A percentile compares a stretch with the other conserved stretches of the same genome.
phyloP scores from a whole-genome alignment of 2,329 filamentous ascomycete genomes.

The Colletotrichum godetiae region DNA sequence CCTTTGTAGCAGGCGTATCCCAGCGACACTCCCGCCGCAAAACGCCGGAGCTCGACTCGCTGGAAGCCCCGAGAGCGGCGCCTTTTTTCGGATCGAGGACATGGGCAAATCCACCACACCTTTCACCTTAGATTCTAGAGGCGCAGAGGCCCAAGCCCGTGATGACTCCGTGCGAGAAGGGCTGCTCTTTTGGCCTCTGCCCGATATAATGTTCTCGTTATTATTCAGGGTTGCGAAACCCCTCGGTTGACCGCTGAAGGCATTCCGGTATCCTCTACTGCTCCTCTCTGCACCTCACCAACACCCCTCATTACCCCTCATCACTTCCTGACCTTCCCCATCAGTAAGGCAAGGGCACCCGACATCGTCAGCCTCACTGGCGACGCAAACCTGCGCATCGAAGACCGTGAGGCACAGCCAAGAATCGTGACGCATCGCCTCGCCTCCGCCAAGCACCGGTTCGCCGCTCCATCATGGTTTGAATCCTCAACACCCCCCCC shows the following conservation, averaged over 20 bases:
- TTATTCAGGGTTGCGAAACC: not conserved
- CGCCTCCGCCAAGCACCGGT: slow-evolving; percentile 5
- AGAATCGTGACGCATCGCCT: slow-evolving; percentile 4
- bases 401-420: slow-evolving; percentile 2
- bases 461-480: slow-evolving; percentile 15
- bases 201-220: not conserved
- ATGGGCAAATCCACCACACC: not conserved
- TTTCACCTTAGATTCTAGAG: not conserved
- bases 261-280: not conserved
- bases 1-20: slow-evolving; percentile 10
- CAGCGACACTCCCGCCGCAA: slow-evolving; percentile 15
- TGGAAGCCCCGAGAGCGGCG: slow-evolving; percentile 21
- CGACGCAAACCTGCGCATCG: slow-evolving; percentile 8
- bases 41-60: not conserved
- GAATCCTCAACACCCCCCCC: not conserved
- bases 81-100: not conserved
- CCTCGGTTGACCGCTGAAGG: not conserved
- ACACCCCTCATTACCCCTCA: slow-evolving; percentile 11
- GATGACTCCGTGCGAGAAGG: no score
- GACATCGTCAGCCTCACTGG: slow-evolving; percentile 2
- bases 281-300: not conserved
- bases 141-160: not conserved
- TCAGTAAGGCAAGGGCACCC: not conserved
- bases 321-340: not conserved
- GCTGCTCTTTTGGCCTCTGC: no score